Evolutionary conservation across 2,329 filamentous ascomycete species (phyloP).

Genomic region (Hansfordia pulvinata): DNA sequence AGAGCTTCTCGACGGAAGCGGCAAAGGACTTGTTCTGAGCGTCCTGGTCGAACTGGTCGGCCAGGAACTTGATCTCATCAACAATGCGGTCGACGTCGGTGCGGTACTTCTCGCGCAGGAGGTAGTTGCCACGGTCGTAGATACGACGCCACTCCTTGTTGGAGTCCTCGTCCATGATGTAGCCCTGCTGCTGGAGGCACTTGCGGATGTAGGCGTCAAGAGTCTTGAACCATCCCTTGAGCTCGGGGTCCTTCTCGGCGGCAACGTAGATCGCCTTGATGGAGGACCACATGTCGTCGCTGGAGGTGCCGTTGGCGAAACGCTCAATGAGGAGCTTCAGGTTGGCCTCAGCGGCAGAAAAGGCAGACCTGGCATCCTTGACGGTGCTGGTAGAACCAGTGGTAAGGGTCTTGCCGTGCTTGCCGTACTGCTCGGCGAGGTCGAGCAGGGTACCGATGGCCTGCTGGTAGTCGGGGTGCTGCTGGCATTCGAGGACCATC

Average conservation of each 20-base stretch:
- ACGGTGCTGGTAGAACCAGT: conserved; percentile 53
- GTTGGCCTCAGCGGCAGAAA: conserved; percentile 64
- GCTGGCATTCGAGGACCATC: conserved; percentile 94
- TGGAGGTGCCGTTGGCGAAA: conserved; percentile 88
- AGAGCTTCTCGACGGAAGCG: conserved; percentile 66
- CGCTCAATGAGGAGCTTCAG: conserved; percentile 82
- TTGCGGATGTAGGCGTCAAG: conserved; percentile 68
- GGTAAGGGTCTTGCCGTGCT: conserved; percentile 54
- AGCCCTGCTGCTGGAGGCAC: conserved; percentile 80
- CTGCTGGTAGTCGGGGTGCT: conserved; percentile 83
- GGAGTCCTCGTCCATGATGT: conserved; percentile 70
- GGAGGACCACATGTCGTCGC: conserved; percentile 71
- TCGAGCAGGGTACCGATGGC: conserved; percentile 80
- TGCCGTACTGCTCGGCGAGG: conserved; percentile 73
- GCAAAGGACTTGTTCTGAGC: conserved; percentile 73
- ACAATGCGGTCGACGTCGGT: conserved; percentile 73
- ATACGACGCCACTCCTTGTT: conserved; percentile 72
- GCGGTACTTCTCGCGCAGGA: conserved; percentile 81
- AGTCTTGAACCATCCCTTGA: conserved; percentile 79
- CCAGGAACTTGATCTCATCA: conserved; percentile 84
- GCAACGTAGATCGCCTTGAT: conserved; percentile 78
- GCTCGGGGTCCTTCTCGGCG: conserved; percentile 73
- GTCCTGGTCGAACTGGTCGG: conserved; percentile 79
- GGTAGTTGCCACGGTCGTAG: conserved; percentile 72
- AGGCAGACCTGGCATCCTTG: conserved; percentile 55